Conservation (phyloP, 2,329 filamentous ascomycete genomes). For the Aureobasidium subglaciale region DNA sequence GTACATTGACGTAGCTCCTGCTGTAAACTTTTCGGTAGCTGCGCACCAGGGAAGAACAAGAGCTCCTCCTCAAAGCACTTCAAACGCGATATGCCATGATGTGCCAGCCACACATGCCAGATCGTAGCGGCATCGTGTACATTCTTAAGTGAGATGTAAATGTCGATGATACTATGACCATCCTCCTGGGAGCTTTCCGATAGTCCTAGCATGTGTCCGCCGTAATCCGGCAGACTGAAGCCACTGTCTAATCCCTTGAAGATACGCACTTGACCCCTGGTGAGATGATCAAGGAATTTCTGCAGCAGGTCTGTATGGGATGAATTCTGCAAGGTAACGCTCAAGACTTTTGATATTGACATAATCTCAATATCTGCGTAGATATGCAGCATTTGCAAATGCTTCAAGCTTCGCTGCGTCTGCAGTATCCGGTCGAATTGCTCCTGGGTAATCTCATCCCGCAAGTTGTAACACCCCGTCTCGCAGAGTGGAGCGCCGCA, state of each 20-base stretch:
- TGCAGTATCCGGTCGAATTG: conserved; percentile 16
- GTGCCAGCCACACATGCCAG: conserved; percentile 18
- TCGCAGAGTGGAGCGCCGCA: conserved; percentile 15
- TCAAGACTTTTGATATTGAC: conserved; percentile 6
- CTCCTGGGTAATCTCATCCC: conserved; percentile 15
- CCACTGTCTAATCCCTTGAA: conserved; percentile 18
- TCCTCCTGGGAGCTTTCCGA: conserved; percentile 7
- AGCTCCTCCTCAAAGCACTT: conserved; percentile 17
- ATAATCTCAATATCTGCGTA: conserved; percentile 16
- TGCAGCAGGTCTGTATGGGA: conserved; percentile 13
- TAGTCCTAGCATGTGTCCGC: conserved; percentile 17
- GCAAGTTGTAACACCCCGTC: conserved; percentile 14
- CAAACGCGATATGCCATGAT: conserved; percentile 16
- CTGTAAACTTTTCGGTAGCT: conserved; percentile 16
- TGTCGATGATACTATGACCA: conserved; percentile 2
- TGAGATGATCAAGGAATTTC: conserved; percentile 14
- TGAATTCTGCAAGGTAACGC: conserved; percentile 12
- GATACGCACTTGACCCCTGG: conserved; percentile 12
- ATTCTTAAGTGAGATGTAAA: conserved; percentile 18
- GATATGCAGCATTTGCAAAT: conserved; percentile 17
- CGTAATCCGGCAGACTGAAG: conserved; percentile 15
- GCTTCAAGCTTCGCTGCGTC: conserved; percentile 16
- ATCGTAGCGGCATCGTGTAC: conserved; percentile 16
- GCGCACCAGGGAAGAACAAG: conserved; percentile 10
- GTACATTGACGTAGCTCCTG: conserved; percentile 15